These are phyloP conservation scores for Dryadomyces quercus-mongolicae DNA, from an alignment of 2,329 filamentous ascomycete species.

Conservation along the genomic window DNA sequence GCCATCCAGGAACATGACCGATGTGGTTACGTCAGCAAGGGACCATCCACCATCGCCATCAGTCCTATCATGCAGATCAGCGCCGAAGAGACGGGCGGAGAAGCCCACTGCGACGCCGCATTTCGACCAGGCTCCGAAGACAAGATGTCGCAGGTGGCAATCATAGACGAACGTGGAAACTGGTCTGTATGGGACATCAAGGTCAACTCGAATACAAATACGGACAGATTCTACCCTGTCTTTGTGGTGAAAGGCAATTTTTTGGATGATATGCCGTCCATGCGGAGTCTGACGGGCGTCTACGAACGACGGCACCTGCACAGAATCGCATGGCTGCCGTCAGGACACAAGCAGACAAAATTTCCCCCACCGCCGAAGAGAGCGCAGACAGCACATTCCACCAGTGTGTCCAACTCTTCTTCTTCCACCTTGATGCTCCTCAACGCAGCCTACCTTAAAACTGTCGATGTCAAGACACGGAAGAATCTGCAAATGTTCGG, in stretches of 20 bases:
- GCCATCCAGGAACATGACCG: not conserved
- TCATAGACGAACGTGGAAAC: slow-evolving; percentile 51
- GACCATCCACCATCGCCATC: slow-evolving; percentile 39
- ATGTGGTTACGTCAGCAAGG: slow-evolving; percentile 13
- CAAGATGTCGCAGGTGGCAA: slow-evolving; percentile 45
- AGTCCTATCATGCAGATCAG: slow-evolving; percentile 43
- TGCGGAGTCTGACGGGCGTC: not conserved
- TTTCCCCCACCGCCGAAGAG: not conserved
- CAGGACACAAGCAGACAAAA: not conserved
- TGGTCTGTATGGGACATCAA: slow-evolving; percentile 58
- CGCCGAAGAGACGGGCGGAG: slow-evolving; percentile 38
- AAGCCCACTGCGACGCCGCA: slow-evolving; percentile 46
- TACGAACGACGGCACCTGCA: slow-evolving; percentile 7
- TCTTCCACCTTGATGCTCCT: slow-evolving; percentile 15
- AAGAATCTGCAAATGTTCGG: slow-evolving; percentile 8
- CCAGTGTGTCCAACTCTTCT: no score
- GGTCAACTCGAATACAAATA: slow-evolving; percentile 22
- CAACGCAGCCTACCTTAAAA: slow-evolving; percentile 16
- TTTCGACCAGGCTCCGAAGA: slow-evolving; percentile 45
- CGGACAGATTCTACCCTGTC: slow-evolving; percentile 21
- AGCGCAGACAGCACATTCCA: not conserved
- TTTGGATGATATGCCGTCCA: not conserved
- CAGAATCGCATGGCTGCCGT: slow-evolving; percentile 7
- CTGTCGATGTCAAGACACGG: slow-evolving; percentile 11
- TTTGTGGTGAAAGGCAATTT: slow-evolving; percentile 25